These are phyloP conservation scores for Acacia melanoxylon DNA, from an alignment of 306 rosid genomes.

Conservation along the genomic window DNA sequence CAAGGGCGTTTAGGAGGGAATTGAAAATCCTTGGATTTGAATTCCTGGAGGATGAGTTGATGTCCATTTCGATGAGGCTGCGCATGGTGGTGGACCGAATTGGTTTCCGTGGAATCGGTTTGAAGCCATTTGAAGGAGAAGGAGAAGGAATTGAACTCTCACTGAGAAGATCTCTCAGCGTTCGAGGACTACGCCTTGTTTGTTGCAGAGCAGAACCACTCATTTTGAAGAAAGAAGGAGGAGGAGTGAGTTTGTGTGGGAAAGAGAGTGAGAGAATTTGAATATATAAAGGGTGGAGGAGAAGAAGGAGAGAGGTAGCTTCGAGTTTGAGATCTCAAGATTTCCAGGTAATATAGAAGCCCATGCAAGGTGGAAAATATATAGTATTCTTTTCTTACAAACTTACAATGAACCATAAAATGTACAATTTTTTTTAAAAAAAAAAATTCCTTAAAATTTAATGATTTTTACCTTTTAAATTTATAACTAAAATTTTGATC, in stretches of 20 bases:
- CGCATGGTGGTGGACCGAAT: constrained; percentile 11
- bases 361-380: constrained; percentile 14
- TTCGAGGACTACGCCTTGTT: constrained; percentile 45
- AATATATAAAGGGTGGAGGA: constrained; percentile 29
- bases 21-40: constrained; percentile 19
- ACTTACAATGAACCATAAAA: neutral
- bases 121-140: constrained; percentile 56
- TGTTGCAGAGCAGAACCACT: constrained; percentile 28
- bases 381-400: neutral
- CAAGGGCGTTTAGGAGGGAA: constrained; percentile 50
- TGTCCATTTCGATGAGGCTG: constrained; percentile 17
- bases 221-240: constrained; percentile 13
- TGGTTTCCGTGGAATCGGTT: constrained; percentile 53
- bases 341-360: constrained; percentile 21
- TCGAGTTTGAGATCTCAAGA: constrained; percentile 63
- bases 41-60: neutral
- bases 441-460: neutral
- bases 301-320: constrained; percentile 62
- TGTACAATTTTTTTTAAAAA: neutral
- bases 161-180: constrained; percentile 71
- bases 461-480: neutral
- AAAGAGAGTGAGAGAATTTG: neutral
- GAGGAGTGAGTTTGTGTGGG: constrained; percentile 9
- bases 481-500: too few species aligned
- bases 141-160: constrained; percentile 50